Conservation (phyloP, 768 basidiomycete species). For the Xanthoconium purpureum region DNA sequence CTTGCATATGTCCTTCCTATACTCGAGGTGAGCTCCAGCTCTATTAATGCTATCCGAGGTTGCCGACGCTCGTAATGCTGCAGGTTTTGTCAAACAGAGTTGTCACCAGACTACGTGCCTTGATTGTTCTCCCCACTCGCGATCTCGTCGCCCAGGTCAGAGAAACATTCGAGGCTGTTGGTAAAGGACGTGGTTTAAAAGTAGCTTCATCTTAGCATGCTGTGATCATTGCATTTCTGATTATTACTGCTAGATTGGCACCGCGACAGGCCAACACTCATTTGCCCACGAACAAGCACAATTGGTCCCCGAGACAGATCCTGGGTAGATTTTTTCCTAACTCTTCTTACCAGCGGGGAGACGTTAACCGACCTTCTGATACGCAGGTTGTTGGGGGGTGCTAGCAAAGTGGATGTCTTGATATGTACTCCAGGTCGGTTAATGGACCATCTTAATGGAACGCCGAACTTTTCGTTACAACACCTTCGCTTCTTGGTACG, state of each 20-base stretch:
- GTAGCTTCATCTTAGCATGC: slow-evolving; percentile 35
- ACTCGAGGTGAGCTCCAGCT: slow-evolving; percentile 58
- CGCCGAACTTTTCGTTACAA: slow-evolving; percentile 87
- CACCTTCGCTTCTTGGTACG: slow-evolving; percentile 92
- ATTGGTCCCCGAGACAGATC: slow-evolving; percentile 59
- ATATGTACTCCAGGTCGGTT: slow-evolving; percentile 95
- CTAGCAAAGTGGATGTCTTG: slow-evolving; percentile 88
- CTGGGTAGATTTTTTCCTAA: slow-evolving; percentile 40
- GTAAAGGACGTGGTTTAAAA: slow-evolving; percentile 84
- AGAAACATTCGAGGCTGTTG: slow-evolving; percentile 84
- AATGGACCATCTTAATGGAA: slow-evolving; percentile 89
- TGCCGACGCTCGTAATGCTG: background rate
- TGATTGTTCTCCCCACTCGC: slow-evolving; percentile 89
- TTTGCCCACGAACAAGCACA: slow-evolving; percentile 89
- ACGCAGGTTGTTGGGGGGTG: slow-evolving; percentile 72
- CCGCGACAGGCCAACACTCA: slow-evolving; percentile 90
- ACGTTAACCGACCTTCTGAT: background rate
- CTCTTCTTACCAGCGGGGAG: background rate
- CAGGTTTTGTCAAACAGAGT: slow-evolving; percentile 71
- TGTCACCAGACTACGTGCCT: slow-evolving; percentile 80
- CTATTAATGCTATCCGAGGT: background rate
- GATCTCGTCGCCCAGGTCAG: slow-evolving; percentile 90
- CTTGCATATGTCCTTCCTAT: slow-evolving; percentile 94
- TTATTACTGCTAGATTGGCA: slow-evolving; percentile 51
- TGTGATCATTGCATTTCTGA: background rate